Base-by-base conservation (phyloP, 306 rosid genomes). In the Erythrophleum fordii region DNA sequence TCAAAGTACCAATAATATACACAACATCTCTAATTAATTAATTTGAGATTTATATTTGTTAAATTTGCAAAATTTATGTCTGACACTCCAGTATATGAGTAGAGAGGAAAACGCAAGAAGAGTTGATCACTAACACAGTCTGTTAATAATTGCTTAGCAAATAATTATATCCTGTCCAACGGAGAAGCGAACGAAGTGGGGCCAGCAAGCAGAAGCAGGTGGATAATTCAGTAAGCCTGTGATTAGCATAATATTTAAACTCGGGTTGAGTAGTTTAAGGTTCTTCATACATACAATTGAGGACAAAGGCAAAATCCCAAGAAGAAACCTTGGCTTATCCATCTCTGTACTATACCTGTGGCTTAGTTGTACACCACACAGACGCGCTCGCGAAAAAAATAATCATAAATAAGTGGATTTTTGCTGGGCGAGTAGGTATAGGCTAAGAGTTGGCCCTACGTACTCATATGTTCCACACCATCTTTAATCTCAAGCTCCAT, bases 391-490 rank as follows among this genome's bases (percentile, higher is more conserved):
- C 34, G 4, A 31, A 22, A 35, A 0, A 80, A 35, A 42, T 62
- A 84, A 83, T 84, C 58, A 82, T 62, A 78, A 87, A 86, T 76
- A 45, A 85, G 69, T 73, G 72, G 77, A 35, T 18, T 65, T 35
- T 14, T 62, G 23, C 41, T 16, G 69, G 10, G 69, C 7, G 26
- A 37, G 69, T 75, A 61, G 29, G 77, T 66, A 34, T 70, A 73
- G 29, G 72, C 51, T n/a, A n/a, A 28, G 69, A 49, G 70, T 73
- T 23, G 86, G 79, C 48, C 87, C 77, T 83, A 80, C 83, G 73
- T 83, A 26, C n/a, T 76, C 60, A 77, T 88, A 83, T 77, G 88
- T 75, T 78, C 6, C 4, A 31, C 34, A 31, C 34, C 34, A 31
- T 31, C 34, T 31, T 31, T 1, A 55, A 55, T 20, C 81, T 85